Evolutionary conservation across 108 stramenopile species (phyloP), one percentile per base, ranked within the genome.

Genomic region (Tribonema minus): DNA sequence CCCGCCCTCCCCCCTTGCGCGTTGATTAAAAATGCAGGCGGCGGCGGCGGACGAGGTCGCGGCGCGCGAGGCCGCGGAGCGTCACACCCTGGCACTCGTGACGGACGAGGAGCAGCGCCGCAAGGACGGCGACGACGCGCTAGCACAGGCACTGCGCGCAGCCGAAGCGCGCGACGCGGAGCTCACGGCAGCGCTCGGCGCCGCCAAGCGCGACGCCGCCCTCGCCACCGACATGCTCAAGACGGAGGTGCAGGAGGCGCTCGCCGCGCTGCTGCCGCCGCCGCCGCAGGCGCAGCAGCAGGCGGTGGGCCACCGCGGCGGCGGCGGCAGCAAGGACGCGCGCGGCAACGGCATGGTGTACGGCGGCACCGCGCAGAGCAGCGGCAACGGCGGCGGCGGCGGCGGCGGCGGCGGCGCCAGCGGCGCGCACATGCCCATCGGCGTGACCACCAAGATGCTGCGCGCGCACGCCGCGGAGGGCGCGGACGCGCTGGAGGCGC

Each of bases 201-300:
- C 32, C 37, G 70, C 27, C 35, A 27, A 20, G 71, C 26, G 64
- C 27, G 3, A 3, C 32, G 6, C 60, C 37, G 38, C 58, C 23
- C 28, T 31, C 40, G 71, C 36, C n/a, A 72, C 60, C 12, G 60
- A 60, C 27, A 20, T 60, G 15, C 71, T 72, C 0, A 23, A 34
- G 3, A 36, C 23, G 61, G 71, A 72, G 28, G 71, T 72, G n/a
- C 71, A 72, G n/a, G 60, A 72, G 3, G 60, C 71, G 3, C 60
- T 72, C 29, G n/a, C 37, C 58, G 35, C 60, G 30, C 58, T 72
- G 60, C 23, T 72, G 23, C 26, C 36, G 20, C 40, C 37, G 20
- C 58, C 58, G 61, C 58, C 60, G 5, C 3, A 26, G 30, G 23
- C 26, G 9, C 62, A 5, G 9, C 7, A 4, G 30, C 9, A 30